Evolutionary conservation across 441 rosid genomes (phyloP), one percentile per base, ranked within the genome.

Genomic region (Arabidopsis hybrid): DNA sequence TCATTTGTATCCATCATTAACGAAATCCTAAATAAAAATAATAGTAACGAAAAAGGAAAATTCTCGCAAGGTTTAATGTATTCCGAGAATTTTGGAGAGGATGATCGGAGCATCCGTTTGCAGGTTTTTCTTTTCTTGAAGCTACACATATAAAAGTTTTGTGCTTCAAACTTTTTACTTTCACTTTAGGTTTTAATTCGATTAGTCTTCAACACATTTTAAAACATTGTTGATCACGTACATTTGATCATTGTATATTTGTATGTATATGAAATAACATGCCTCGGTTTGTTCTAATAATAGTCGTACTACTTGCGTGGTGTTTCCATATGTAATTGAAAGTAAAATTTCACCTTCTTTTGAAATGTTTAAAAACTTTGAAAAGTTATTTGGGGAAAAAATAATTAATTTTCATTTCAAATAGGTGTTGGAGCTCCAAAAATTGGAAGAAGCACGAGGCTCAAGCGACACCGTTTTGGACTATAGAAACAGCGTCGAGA

Each of bases 401-500:
- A 8, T 2, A 40, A 10, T 40, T 42, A 10, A 38, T 38, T 38
- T 7, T 38, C 2, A 38, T 38, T 8, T 38, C 9, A 42, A 45
- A 45, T 1, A 76, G 76, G 79, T 88, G 8, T 61, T 47, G 26
- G 88, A 83, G 73, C 88, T 87, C 8, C 79, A 72, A 4, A 84
- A 76, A 67, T 72, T 80, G 2, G 83, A 88, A 56, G 90, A 82
- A 67, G 64, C 82, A 0, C 55, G 79, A 26, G 86, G 86, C 18
- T 89, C 92, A 14, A 72, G 78, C 65, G 67, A 75, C 71, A 86
- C 88, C 16, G 82, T 86, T 38, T 93, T 89, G n/a, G 93, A 88
- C 57, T 89, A 86, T 5, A 87, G 77, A 35, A 76, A 79, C 58
- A 77, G 78, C 66, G 65, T 78, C 1, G 90, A 67, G 74, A 83